Evolutionary conservation across 2,329 filamentous ascomycete genomes (phyloP).

Genomic region (Clarireedia hainanense): DNA sequence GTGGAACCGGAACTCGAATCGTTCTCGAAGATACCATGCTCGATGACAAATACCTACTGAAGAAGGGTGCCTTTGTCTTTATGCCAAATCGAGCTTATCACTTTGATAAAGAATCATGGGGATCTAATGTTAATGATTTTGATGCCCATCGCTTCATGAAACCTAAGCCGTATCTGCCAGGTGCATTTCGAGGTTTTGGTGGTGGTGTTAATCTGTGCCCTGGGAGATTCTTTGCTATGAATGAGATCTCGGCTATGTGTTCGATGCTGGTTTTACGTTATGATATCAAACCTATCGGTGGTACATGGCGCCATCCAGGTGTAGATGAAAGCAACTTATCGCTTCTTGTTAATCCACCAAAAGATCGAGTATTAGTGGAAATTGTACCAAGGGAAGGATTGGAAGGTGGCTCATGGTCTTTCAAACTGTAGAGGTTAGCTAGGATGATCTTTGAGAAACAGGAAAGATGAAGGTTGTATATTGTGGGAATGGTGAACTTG

Average conservation of each 20-base stretch:
- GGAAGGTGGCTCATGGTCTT: not conserved
- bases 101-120: not conserved
- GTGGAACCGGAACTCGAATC: not conserved
- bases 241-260: not conserved
- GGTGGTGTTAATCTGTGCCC: not conserved
- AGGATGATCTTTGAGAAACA: too few species aligned
- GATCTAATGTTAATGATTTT: not conserved
- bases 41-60: not conserved
- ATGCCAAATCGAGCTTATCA: not conserved
- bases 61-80: not conserved
- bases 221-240: not conserved
- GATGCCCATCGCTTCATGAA: not conserved
- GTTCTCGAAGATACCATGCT: not conserved
- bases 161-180: not conserved
- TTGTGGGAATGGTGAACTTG: too few species aligned
- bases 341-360: not conserved
- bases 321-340: not conserved
- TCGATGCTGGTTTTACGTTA: not conserved
- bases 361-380: not conserved
- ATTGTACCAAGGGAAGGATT: not conserved
- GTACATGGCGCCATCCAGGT: not conserved
- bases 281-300: not conserved
- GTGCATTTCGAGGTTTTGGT: not conserved
- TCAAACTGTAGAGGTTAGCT: not conserved
- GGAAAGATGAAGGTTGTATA: too few species aligned